Base-by-base conservation (phyloP, 2,329 filamentous ascomycete genomes). In the Claviceps pusilla region DNA sequence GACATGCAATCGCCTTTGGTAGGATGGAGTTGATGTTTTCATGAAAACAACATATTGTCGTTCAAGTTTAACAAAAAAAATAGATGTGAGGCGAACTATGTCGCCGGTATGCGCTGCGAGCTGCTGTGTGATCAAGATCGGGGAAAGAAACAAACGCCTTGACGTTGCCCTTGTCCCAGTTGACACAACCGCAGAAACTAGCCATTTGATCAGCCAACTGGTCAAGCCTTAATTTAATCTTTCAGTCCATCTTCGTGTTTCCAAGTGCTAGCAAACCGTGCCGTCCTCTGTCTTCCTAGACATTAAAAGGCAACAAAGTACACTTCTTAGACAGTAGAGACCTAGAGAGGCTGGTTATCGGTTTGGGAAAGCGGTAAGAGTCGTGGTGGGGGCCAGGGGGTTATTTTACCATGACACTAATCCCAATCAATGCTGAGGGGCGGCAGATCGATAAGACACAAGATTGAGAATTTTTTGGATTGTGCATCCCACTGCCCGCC, bases 371-470 rank as follows among this genome's bases (percentile, higher is more conserved):
- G 66, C 65, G 67, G 66, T 69, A 63, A 65, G 46, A 16, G 16
- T n/a, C 16, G 7, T 45, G 24, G 33, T 12, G n/a, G 6, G 7
- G 4, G 31, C 9, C 24, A 1, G 24, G 24, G 24, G 24, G 24
- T 24, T 24, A 24, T 24, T 24, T 37, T 11, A 28, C 6, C 2
- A n/a, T 3, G 7, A 35, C 61, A 54, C 67, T 67, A 68, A 28
- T 31, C 41, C 60, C 4, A 33, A 60, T 59, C 19, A 1, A 58
- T 62, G 56, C 64, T 61, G 68, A 67, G 67, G 68, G 66, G 65
- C 66, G 64, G 61, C 61, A 65, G 65, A 69, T 70, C 64, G 67
- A 71, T 69, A 69, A 69, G 67, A 57, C 64, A 65, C 60, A 68
- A 39, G 24, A 41, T 42, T 35, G 31, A 48, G 45, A 63, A 43